Evolutionary conservation across 228 moss, liverwort and hornwort genomes (phyloP).

Genomic region (Sphagnum fallax): DNA sequence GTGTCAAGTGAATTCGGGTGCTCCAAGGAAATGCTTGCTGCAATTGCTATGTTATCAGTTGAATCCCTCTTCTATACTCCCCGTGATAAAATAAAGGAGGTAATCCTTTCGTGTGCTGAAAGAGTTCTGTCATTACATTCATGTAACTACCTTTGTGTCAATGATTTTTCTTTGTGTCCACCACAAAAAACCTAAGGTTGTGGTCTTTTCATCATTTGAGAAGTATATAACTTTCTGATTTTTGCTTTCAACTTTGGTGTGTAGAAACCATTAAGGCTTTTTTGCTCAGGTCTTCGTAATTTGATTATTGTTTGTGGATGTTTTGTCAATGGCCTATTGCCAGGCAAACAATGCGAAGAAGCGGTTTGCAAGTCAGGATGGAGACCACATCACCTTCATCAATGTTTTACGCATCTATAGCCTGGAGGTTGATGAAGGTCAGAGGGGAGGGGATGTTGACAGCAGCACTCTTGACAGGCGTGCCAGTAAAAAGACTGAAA

Average conservation of each 20-base stretch:
- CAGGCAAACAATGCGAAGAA: constrained; percentile 88
- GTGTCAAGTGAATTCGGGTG: constrained; percentile 73
- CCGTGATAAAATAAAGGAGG: constrained; percentile 91
- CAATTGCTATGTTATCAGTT: constrained; percentile 89
- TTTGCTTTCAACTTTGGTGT: neutral
- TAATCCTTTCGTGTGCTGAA: constrained; percentile 8
- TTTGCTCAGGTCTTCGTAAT: too few relatives aligned
- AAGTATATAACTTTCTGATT: neutral
- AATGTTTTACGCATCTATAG: constrained; percentile 80
- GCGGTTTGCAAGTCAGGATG: constrained; percentile 71
- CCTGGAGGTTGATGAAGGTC: constrained; percentile 61
- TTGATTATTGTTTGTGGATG: too few relatives aligned
- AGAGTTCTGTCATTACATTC: too few relatives aligned
- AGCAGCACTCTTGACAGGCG: constrained; percentile 13
- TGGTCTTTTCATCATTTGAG: neutral
- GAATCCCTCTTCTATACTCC: constrained; percentile 90
- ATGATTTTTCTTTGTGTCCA: too few relatives aligned
- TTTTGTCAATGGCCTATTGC: neutral
- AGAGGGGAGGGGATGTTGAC: constrained; percentile 26
- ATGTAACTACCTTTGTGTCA: too few relatives aligned
- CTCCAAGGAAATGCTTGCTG: constrained; percentile 93
- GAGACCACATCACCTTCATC: constrained; percentile 89
- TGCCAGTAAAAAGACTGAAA: constrained; percentile 53
- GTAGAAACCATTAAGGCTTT: neutral
- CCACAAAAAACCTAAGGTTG: too few relatives aligned